These are phyloP conservation scores for Penicillium polonicum DNA, from an alignment of 2,329 filamentous ascomycete genomes.

Conservation along the genomic window DNA sequence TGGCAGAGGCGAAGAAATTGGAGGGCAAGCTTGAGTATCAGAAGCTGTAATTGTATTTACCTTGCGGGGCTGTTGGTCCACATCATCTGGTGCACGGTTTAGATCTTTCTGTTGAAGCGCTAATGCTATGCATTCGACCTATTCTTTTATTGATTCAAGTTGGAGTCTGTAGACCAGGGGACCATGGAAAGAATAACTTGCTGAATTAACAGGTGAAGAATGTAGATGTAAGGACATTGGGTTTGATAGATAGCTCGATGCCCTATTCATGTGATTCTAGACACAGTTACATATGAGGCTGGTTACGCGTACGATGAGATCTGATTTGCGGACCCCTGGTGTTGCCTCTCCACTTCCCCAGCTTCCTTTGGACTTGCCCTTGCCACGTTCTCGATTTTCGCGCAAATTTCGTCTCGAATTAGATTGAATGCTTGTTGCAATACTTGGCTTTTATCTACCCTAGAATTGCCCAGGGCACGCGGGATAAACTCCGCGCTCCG, in stretches of 20 bases:
- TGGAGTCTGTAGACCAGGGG: background rate
- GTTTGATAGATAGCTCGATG: background rate
- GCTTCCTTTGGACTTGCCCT: background rate
- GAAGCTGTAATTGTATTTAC: constrained; percentile 55
- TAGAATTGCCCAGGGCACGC: background rate
- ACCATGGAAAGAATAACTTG: background rate
- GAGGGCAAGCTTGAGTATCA: constrained; percentile 98
- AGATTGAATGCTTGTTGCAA: background rate
- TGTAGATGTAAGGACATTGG: too few relatives aligned
- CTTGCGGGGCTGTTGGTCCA: constrained; percentile 8
- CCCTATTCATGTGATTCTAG: background rate
- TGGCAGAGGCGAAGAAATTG: constrained; percentile 95
- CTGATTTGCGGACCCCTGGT: constrained; percentile 6
- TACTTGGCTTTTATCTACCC: background rate
- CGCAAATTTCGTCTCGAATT: background rate
- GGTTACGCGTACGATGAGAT: constrained; percentile 4
- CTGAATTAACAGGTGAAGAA: background rate
- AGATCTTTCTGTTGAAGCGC: constrained; percentile 12
- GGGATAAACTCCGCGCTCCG: constrained; percentile 8
- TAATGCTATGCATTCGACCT: constrained; percentile 16
- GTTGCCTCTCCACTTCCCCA: constrained; percentile 7
- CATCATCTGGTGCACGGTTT: constrained; percentile 10
- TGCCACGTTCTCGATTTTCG: constrained; percentile 4
- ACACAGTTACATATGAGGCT: background rate
- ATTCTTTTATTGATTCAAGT: background rate